phyloP scores from a whole-genome alignment of 176 grass and related monocot species.

The Lolium perenne region DNA sequence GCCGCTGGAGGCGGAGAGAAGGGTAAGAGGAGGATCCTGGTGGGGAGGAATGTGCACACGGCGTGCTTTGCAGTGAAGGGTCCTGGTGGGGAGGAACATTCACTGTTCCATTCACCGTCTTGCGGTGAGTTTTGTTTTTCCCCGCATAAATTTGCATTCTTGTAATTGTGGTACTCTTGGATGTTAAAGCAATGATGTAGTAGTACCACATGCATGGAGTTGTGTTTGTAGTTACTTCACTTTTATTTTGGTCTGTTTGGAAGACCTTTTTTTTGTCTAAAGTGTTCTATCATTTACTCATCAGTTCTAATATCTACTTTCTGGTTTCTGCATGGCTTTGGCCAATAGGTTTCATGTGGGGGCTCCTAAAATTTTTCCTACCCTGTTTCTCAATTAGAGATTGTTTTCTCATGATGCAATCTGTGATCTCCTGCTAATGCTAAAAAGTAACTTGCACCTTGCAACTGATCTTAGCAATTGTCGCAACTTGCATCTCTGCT shows the following conservation, averaged over 20 bases:
- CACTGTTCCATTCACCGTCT: background rate
- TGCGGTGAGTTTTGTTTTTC: background rate
- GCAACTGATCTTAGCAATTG: background rate
- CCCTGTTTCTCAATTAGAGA: background rate
- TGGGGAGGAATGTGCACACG: constrained; percentile 64
- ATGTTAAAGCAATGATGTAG: background rate
- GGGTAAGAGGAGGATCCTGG: background rate
- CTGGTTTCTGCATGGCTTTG: background rate
- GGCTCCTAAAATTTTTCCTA: constrained; percentile 11
- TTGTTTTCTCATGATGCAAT: background rate
- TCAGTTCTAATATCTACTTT: background rate
- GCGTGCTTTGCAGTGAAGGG: constrained; percentile 60
- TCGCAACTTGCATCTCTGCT: background rate
- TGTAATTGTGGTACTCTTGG: background rate
- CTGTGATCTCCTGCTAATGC: background rate
- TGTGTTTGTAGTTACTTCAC: background rate
- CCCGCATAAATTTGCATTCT: background rate
- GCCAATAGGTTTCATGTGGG: background rate
- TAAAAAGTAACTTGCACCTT: too few species aligned
- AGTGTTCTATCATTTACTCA: background rate
- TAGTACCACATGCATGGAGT: background rate
- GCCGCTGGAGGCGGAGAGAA: background rate
- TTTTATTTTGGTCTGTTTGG: background rate
- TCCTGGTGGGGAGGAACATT: constrained; percentile 43
- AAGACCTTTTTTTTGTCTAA: constrained; percentile 1